Conservation (phyloP, 179 eudicot species). For the Pouteria campechiana region DNA sequence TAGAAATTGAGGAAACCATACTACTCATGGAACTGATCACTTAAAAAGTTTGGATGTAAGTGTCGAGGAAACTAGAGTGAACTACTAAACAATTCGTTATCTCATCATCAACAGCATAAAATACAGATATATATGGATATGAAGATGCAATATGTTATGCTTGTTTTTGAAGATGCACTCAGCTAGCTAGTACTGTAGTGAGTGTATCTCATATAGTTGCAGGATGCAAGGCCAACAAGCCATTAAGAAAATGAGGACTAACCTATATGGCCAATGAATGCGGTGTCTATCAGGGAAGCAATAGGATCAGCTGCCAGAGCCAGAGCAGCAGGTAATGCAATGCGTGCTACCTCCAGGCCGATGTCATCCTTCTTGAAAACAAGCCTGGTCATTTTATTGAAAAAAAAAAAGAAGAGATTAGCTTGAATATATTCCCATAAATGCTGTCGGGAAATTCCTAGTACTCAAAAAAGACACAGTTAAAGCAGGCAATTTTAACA, state of each 20-base stretch:
- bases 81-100: not conserved
- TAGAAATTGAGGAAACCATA: too few species aligned
- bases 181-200: too few species aligned
- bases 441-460: too few species aligned
- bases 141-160: not conserved
- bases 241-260: not conserved
- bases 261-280: slow-evolving; percentile 48
- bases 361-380: slow-evolving; percentile 31
- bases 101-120: not conserved
- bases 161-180: too few species aligned
- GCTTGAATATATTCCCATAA: too few species aligned
- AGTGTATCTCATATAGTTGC: too few species aligned
- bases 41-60: too few species aligned
- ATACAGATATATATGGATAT: not conserved
- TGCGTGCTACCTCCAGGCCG: slow-evolving; percentile 19
- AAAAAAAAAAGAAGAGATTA: too few species aligned
- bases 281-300: slow-evolving; percentile 47
- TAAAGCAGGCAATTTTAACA: too few species aligned
- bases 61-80: too few species aligned
- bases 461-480: too few species aligned
- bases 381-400: slow-evolving; percentile 17
- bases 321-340: slow-evolving; percentile 49
- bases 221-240: not conserved
- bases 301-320: slow-evolving; percentile 45
- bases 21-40: too few species aligned